A percentile compares a stretch with the other conserved stretches of the same genome.
phyloP scores from a whole-genome alignment of 176 grass and related monocot species.

The Bromus sterilis region DNA sequence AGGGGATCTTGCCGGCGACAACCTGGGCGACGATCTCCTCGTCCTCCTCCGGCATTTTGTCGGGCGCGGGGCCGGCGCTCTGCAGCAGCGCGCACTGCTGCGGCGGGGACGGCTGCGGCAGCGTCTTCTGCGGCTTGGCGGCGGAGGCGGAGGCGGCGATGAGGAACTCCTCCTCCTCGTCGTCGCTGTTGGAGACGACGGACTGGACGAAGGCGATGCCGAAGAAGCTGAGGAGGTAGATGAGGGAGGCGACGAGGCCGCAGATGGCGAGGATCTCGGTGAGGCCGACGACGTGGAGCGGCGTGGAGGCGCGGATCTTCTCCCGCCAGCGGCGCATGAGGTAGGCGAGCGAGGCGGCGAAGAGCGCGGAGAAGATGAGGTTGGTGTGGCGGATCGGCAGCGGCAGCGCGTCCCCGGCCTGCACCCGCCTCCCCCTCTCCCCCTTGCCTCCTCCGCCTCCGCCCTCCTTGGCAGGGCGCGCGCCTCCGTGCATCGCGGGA shows the following conservation, averaged over 20 bases:
- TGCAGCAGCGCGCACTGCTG: slow-evolving; percentile 32
- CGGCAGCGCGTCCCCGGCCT: slow-evolving; percentile 53
- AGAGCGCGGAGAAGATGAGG: slow-evolving; percentile 52
- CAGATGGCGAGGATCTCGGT: slow-evolving; percentile 69
- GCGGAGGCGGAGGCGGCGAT: background rate
- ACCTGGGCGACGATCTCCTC: slow-evolving; percentile 53
- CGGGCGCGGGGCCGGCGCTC: slow-evolving; percentile 1
- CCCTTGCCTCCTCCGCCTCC: background rate
- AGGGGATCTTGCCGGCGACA: slow-evolving; percentile 46
- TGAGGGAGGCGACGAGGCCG: slow-evolving; percentile 62
- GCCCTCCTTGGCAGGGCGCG: background rate
- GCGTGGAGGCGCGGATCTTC: slow-evolving; percentile 66
- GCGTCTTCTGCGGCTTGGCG: too few relatives aligned
- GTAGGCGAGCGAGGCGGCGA: slow-evolving; percentile 59
- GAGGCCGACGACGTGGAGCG: slow-evolving; percentile 63
- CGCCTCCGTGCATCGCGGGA: background rate
- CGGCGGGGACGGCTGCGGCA: background rate
- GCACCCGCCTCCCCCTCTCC: slow-evolving; percentile 22
- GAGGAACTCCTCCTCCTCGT: slow-evolving; percentile 63
- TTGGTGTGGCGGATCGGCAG: slow-evolving; percentile 69
- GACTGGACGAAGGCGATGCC: slow-evolving; percentile 81
- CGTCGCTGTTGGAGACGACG: slow-evolving; percentile 65
- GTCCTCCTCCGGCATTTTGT: slow-evolving; percentile 46
- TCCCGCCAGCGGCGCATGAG: slow-evolving; percentile 77
- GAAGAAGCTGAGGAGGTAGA: slow-evolving; percentile 84